Percentiles rank a stretch among this genome's conserved stretches.
Conservation (phyloP, 192 early-diverging fungal species). For the Cladochytrium replicatum region DNA sequence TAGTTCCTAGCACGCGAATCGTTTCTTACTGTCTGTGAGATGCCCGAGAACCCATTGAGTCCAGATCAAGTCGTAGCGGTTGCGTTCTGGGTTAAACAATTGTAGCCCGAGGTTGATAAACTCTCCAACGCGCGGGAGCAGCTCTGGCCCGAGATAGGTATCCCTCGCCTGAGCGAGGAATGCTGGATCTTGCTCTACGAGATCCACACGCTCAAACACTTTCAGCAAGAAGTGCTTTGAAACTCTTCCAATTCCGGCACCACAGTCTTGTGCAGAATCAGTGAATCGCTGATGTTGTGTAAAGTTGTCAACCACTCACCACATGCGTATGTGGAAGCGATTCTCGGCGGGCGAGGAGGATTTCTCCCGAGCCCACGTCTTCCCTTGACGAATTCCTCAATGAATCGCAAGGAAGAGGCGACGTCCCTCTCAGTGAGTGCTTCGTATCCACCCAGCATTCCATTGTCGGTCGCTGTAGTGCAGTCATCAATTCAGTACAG, state of each 20-base stretch:
- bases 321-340: no score
- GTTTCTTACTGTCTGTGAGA: conserved; percentile 66
- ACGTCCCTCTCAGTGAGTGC: conserved; percentile 64
- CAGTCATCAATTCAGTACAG: no score
- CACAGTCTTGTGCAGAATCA: conserved; percentile 52
- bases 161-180: conserved; percentile 68
- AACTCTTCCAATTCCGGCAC: conserved; percentile 91
- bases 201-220: conserved; percentile 75
- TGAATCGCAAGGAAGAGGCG: conserved; percentile 53
- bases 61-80: conserved; percentile 90
- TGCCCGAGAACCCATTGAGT: conserved; percentile 96
- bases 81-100: conserved; percentile 55
- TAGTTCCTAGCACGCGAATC: not conserved
- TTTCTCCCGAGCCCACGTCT: no score
- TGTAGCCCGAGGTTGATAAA: conserved; percentile 74
- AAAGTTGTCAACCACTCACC: no score
- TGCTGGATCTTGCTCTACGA: conserved; percentile 73
- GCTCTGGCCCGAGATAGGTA: conserved; percentile 50
- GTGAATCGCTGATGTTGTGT: conserved; percentile 11
- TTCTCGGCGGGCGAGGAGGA: no score
- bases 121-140: conserved; percentile 42
- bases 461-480: conserved; percentile 63
- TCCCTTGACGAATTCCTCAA: conserved; percentile 49
- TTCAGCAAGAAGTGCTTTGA: conserved; percentile 73
- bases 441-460: conserved; percentile 87